Evolutionary conservation across 257 asterid species (phyloP), one percentile per base, ranked within the genome.

Genomic region (Przewalskia tangutica): DNA sequence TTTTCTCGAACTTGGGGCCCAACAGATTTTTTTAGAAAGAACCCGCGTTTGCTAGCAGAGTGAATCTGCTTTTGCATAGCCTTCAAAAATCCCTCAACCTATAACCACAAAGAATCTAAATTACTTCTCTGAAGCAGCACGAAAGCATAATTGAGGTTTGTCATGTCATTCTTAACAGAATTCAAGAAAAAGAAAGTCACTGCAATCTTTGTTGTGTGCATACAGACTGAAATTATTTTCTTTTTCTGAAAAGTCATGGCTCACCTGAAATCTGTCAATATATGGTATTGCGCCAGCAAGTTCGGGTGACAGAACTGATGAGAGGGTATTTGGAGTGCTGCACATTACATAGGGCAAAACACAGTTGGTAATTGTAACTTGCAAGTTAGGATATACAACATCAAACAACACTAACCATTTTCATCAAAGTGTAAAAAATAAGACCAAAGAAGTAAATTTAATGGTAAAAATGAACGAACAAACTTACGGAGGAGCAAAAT

Each of bases 11-110:
- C 87, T 83, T 91, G 98, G 55, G 87, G 76, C 23, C 97, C 99
- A n/a, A 70, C 83, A 7, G 97, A 86, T 85, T 86, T 94, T 87
- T 94, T 96, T 59, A 97, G 90, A 89, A 96, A 96, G 90, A 96
- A 96, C 84, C 98, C 84, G 40, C 98, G 94, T 84, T 92, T 96
- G 80, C 97, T 93, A 62, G 92, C 93, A 66, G 98, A 91, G 81
- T 88, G 89, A 59, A 92, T 91, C 91, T 96, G 98, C 90, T 93
- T 96, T 86, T 91, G 98, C 99, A 96, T 96, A 40, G 98, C 98
- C 90, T 92, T 96, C 89, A 96, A 83, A 85, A 96, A 96, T 4
- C 91, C 98, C 85, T 96, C 99, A 71, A 94, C 99, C 99, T 94
- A 82, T 44, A 78, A 77, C 50, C 62, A 50, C 8, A 75, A 75